Conservation (phyloP, 768 basidiomycete genomes). For the Phlebiopsis gigantea region DNA sequence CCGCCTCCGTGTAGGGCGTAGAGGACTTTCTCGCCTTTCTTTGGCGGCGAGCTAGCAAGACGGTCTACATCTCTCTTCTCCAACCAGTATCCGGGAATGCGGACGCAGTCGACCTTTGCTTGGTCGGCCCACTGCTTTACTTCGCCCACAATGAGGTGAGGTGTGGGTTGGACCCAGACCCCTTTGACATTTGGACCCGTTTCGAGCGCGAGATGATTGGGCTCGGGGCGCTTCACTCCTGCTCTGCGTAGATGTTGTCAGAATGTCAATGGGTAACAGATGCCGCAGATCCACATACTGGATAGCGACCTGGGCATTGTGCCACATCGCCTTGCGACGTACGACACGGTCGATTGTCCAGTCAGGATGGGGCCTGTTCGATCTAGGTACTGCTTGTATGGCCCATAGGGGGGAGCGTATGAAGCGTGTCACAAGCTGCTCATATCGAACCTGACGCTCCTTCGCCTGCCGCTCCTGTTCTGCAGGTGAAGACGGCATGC, state of each 20-base stretch:
- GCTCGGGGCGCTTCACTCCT: not conserved
- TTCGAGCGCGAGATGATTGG: not conserved
- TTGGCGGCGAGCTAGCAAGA: constrained; percentile 31
- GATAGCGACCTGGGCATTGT: not conserved
- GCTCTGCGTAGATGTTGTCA: not conserved
- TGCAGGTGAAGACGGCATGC: not conserved
- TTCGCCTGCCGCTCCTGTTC: not conserved
- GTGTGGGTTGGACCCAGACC: constrained; percentile 12
- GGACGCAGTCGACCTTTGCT: constrained; percentile 12
- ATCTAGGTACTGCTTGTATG: not conserved
- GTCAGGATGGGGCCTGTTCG: not conserved
- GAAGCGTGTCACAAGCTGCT: not conserved
- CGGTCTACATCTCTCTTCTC: constrained; percentile 12
- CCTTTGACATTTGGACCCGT: constrained; percentile 8
- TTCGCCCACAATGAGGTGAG: constrained; percentile 20
- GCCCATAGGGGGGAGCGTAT: constrained; percentile 3
- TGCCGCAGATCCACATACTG: not conserved
- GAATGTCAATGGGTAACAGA: not conserved
- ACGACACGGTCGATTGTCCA: constrained; percentile 4
- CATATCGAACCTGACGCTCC: not conserved
- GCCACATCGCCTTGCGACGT: not conserved
- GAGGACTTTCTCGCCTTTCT: constrained; percentile 51
- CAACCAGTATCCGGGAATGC: constrained; percentile 22
- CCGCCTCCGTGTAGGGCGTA: constrained; percentile 63
- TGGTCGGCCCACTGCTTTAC: constrained; percentile 13